Conservation (phyloP, 306 rosid genomes). For the Arachis stenosperma region DNA sequence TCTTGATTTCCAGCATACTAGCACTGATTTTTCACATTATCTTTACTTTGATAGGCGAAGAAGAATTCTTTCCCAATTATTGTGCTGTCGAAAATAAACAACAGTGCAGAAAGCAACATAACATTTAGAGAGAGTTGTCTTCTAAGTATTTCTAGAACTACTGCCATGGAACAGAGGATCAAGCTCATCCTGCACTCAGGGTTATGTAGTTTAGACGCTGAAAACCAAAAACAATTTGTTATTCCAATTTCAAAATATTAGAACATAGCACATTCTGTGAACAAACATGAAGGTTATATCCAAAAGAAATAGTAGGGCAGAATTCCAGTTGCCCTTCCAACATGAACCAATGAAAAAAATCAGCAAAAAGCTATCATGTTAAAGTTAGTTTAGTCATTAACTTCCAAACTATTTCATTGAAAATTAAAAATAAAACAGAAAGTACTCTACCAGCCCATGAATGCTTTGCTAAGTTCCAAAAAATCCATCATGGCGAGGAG, state of each 20-base stretch:
- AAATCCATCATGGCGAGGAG: no score
- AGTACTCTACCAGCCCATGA: no score
- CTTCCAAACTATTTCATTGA: no score
- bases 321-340: constrained; percentile 80
- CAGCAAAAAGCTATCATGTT: constrained; percentile 26
- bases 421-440: no score
- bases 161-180: constrained; percentile 73
- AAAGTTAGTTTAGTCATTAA: neutral
- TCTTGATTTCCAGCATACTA: constrained; percentile 21
- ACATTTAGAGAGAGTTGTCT: constrained; percentile 1
- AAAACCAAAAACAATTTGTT: constrained; percentile 28
- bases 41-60: neutral
- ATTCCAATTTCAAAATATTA: constrained; percentile 30
- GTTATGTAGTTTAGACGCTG: constrained; percentile 33
- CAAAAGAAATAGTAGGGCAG: constrained; percentile 64
- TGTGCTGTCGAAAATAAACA: constrained; percentile 3
- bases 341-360: constrained; percentile 34
- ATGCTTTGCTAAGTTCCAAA: no score
- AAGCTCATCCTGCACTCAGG: constrained; percentile 65
- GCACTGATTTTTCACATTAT: constrained; percentile 1
- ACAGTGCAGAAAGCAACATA: constrained; percentile 23
- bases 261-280: constrained; percentile 23
- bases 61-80: constrained; percentile 9
- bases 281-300: constrained; percentile 80
- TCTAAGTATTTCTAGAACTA: constrained; percentile 68